These are phyloP conservation scores for Leucocoprinus birnbaumii DNA, from an alignment of 768 basidiomycete species.

Conservation along the genomic window DNA sequence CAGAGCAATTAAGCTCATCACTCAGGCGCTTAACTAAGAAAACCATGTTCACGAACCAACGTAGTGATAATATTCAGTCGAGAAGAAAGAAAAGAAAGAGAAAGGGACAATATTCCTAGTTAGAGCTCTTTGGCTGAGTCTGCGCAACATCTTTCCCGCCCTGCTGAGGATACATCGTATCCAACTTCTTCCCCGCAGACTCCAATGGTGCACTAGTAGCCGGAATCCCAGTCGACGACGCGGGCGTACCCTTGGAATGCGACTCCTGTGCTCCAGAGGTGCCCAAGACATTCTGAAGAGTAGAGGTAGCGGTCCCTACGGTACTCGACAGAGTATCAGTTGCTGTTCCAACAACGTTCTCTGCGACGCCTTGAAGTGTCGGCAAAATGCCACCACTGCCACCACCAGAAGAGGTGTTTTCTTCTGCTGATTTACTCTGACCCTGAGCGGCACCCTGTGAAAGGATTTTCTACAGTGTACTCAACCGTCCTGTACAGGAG, in stretches of 20 bases:
- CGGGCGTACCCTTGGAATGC: slow-evolving; percentile 5
- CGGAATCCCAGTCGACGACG: slow-evolving; percentile 21
- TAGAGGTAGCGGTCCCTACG: neutral
- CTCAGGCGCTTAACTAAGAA: too few species aligned
- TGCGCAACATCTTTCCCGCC: slow-evolving; percentile 19
- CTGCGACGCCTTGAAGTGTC: slow-evolving; percentile 3
- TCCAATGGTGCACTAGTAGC: slow-evolving; percentile 38
- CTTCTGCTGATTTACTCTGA: too few species aligned
- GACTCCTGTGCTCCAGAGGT: slow-evolving; percentile 2
- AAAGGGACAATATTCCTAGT: neutral
- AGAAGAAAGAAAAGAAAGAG: neutral
- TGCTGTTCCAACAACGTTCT: slow-evolving; percentile 3
- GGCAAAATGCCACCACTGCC: neutral
- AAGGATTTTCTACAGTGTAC: neutral
- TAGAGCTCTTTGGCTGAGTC: slow-evolving; percentile 14
- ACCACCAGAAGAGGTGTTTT: too few species aligned
- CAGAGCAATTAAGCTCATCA: too few species aligned
- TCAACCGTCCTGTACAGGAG: neutral
- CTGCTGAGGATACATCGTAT: slow-evolving; percentile 25
- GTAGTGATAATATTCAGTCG: too few species aligned
- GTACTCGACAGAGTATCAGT: neutral
- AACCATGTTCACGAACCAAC: too few species aligned
- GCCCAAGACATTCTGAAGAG: slow-evolving; percentile 1
- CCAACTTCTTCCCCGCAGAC: slow-evolving; percentile 31
- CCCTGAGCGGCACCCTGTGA: neutral